These are phyloP conservation scores for Letharia lupina DNA, from an alignment of 495 filamentous ascomycete genomes.

Conservation along the genomic window DNA sequence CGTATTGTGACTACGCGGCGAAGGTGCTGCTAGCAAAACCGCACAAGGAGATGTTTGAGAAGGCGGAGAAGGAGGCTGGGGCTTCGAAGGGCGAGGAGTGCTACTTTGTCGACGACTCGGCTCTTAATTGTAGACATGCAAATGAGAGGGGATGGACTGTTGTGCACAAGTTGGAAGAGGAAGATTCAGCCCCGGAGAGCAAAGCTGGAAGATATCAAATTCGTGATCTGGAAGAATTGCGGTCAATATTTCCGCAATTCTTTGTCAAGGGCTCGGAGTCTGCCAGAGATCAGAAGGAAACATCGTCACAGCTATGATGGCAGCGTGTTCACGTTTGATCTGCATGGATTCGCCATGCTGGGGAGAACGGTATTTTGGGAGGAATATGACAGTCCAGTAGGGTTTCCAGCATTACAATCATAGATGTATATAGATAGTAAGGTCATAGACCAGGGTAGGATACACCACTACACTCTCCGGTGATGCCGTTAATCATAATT, in stretches of 20 bases:
- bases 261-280: slow-evolving; percentile 38
- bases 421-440: neutral
- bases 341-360: neutral
- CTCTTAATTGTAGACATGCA: slow-evolving; percentile 62
- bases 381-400: neutral
- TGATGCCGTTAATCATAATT: neutral
- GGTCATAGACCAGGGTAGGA: neutral
- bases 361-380: neutral
- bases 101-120: slow-evolving; percentile 87
- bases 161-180: slow-evolving; percentile 73
- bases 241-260: slow-evolving; percentile 63
- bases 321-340: neutral
- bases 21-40: slow-evolving; percentile 77
- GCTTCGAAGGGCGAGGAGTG: slow-evolving; percentile 50
- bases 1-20: slow-evolving; percentile 76
- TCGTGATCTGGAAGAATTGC: slow-evolving; percentile 61
- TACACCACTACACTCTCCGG: neutral
- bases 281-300: slow-evolving; percentile 2
- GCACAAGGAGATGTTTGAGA: slow-evolving; percentile 69
- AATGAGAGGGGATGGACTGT: slow-evolving; percentile 70
- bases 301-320: slow-evolving; percentile 7
- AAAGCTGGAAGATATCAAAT: slow-evolving; percentile 63
- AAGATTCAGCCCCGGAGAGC: slow-evolving; percentile 46
- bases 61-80: slow-evolving; percentile 59
- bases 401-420: neutral